Evolutionary conservation across 495 filamentous ascomycete species (phyloP).

Genomic region (Poronia punctata): DNA sequence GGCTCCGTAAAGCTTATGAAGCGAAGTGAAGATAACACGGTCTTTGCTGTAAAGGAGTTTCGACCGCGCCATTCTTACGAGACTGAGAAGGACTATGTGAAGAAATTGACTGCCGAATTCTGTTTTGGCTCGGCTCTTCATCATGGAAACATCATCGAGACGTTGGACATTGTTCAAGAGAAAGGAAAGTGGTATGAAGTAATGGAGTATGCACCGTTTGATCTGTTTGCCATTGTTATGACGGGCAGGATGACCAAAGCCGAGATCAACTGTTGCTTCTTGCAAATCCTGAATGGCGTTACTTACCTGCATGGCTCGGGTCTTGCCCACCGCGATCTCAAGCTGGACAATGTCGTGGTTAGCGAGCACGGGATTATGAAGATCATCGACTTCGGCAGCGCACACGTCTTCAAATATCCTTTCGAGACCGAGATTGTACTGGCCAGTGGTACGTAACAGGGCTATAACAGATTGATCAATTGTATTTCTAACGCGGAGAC

Average conservation of each 20-base stretch:
- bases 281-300: conserved; percentile 94
- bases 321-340: conserved; percentile 90
- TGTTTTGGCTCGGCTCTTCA: conserved; percentile 96
- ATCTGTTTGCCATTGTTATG: conserved; percentile 98
- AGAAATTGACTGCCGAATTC: conserved; percentile 99
- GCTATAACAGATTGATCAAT: background rate
- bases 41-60: conserved; percentile 98
- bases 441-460: conserved; percentile 64
- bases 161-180: conserved; percentile 93
- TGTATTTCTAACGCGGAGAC: background rate
- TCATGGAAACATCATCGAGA: conserved; percentile 98
- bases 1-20: conserved; percentile 95
- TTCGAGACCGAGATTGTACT: conserved; percentile 89
- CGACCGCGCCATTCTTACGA: conserved; percentile 89
- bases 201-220: conserved; percentile 98
- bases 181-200: conserved; percentile 96
- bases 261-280: conserved; percentile 82
- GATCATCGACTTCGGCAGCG: conserved; percentile 98
- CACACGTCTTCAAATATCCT: conserved; percentile 92
- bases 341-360: conserved; percentile 97
- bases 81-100: conserved; percentile 88
- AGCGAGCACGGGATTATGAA: conserved; percentile 99
- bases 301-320: conserved; percentile 97
- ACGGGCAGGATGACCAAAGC: conserved; percentile 94
- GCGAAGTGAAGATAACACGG: conserved; percentile 77